Evolutionary conservation across 768 basidiomycete species (phyloP), one percentile per base, ranked within the genome.

Genomic region (Termitomyces sp.): DNA sequence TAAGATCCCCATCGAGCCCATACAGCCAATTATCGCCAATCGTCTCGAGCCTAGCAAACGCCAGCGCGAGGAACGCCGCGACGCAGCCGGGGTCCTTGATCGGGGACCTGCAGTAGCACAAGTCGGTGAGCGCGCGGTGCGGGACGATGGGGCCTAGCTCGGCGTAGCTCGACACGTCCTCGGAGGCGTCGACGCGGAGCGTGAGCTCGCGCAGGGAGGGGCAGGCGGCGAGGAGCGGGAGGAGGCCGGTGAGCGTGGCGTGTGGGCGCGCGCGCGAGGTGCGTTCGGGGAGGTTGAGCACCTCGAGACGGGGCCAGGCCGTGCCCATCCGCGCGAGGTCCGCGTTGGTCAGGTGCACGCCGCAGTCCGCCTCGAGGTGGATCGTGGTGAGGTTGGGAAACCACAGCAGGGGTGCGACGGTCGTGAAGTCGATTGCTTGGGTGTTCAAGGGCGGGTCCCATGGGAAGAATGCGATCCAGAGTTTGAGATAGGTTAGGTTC

Each of bases 81-180:
- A 58, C 57, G 26, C 45, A 36, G 32, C 33, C 20, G 22, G 57
- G 51, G 41, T 53, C 33, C 11, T 46, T 52, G 13, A 58, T 58
- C 2, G 59, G 54, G 7, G 59, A 60, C 20, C 59, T 56, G 51
- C 59, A 60, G 43, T 60, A 48, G 38, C 55, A 38, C 44, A 60
- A 46, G n/a, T 52, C 45, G 44, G 44, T 40, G 5, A 60, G 55
- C 13, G 55, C 47, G 9, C 55, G 55, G 14, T 56, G 55, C 1
- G 59, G 59, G 13, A n/a, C 20, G 45, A 56, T 52, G 2, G 54
- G 33, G n/a, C 59, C 59, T n/a, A 56, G 22, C 24, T 52, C 40
- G 3, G 59, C 55, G 9, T 52, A 53, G 32, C 51, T 55, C 8
- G 54, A 60, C 4, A 56, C 59, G 11, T 60, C 41, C 55, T 60